phyloP scores from a whole-genome alignment of 2,329 filamentous ascomycete species.

The Lachnellula cervina region DNA sequence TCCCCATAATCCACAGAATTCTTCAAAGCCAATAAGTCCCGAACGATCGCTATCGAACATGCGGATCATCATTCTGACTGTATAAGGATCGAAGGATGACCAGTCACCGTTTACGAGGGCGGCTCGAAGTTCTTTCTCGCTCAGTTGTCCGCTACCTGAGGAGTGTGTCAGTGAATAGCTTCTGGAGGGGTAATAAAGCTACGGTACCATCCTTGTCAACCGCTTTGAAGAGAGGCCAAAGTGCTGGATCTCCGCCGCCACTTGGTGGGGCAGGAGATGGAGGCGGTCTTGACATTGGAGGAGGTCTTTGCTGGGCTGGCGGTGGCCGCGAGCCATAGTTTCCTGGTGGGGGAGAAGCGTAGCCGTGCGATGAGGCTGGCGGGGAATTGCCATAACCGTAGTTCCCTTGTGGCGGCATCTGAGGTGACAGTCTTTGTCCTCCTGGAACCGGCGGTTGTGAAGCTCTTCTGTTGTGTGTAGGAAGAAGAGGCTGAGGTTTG shows the following conservation, averaged over 20 bases:
- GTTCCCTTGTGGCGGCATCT: constrained; percentile 22
- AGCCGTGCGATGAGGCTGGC: constrained; percentile 33
- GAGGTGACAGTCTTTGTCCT: constrained; percentile 22
- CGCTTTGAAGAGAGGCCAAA: constrained; percentile 82
- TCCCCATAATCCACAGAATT: constrained; percentile 95
- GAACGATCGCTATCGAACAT: constrained; percentile 96
- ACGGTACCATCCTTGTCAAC: constrained; percentile 76
- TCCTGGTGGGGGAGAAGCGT: constrained; percentile 42
- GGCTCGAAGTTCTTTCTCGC: constrained; percentile 78
- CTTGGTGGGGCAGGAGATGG: constrained; percentile 54
- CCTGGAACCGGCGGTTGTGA: background rate
- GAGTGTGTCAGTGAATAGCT: constrained; percentile 6
- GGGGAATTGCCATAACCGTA: constrained; percentile 29
- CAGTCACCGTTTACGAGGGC: constrained; percentile 96
- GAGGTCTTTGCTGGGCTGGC: constrained; percentile 38
- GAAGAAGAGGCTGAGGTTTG: constrained; percentile 29
- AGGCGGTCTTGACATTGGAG: constrained; percentile 58
- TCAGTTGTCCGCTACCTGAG: constrained; percentile 71
- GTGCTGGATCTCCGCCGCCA: constrained; percentile 57
- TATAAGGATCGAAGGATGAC: constrained; percentile 87
- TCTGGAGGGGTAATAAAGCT: background rate
- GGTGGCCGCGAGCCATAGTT: constrained; percentile 37
- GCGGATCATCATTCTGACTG: constrained; percentile 97
- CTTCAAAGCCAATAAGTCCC: constrained; percentile 87
- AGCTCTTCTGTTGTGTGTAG: constrained; percentile 10